These are phyloP conservation scores for Sclerotinia trifoliorum DNA, from an alignment of 2,329 filamentous ascomycete species.

Conservation along the genomic window DNA sequence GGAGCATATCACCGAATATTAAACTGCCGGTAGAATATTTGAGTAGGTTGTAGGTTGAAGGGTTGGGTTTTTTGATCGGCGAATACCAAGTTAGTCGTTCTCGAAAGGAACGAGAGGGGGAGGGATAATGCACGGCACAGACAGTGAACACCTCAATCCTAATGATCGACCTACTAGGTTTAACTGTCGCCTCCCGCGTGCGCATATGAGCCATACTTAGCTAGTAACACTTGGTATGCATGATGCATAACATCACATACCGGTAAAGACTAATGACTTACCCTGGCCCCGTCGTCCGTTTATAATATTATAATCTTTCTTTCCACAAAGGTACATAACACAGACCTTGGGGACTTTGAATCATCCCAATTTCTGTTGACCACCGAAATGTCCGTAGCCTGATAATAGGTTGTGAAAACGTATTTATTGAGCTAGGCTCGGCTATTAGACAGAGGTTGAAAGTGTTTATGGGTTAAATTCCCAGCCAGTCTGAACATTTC, in stretches of 20 bases:
- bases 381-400: too few relatives aligned
- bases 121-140: conserved; percentile 5
- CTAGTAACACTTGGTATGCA: neutral
- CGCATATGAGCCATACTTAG: neutral
- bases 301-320: too few relatives aligned
- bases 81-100: conserved; percentile 4
- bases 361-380: too few relatives aligned
- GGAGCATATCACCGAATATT: neutral
- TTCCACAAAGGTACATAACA: too few relatives aligned
- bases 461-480: too few relatives aligned
- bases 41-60: neutral
- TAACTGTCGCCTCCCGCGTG: neutral
- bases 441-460: too few relatives aligned
- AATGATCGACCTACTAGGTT: neutral
- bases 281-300: neutral
- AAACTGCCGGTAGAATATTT: neutral
- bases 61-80: neutral
- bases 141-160: neutral
- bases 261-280: neutral
- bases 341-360: too few relatives aligned
- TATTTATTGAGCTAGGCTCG: too few relatives aligned
- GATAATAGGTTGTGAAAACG: too few relatives aligned
- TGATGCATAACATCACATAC: conserved; percentile 1
- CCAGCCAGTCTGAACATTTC: too few relatives aligned
- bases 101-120: neutral